Conservation (phyloP, 2,329 filamentous ascomycete species). For the Alternaria infectoria region DNA sequence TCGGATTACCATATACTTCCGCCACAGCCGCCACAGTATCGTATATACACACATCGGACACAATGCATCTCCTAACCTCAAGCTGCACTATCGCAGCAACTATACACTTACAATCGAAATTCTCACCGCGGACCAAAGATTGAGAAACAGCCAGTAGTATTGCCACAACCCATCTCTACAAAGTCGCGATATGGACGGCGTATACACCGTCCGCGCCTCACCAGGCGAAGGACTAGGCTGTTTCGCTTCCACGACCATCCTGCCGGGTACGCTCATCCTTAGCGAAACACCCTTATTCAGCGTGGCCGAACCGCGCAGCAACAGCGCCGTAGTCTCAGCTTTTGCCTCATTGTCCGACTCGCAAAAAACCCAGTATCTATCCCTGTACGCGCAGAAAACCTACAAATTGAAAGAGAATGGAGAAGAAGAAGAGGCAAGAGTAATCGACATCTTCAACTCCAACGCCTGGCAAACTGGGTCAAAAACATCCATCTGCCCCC, state of each 20-base stretch:
- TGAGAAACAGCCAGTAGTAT: neutral
- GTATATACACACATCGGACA: neutral
- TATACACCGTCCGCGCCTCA: conserved; percentile 27
- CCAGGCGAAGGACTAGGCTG: conserved; percentile 47
- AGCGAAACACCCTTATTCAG: conserved; percentile 45
- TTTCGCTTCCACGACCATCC: conserved; percentile 40
- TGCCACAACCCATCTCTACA: neutral
- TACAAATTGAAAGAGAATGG: neutral
- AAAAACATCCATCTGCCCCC: conserved; percentile 34
- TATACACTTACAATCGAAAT: neutral
- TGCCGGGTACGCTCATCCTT: conserved; percentile 45
- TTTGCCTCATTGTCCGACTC: conserved; percentile 9
- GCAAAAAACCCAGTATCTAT: conserved; percentile 22
- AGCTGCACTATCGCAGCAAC: neutral
- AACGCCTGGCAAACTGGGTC: conserved; percentile 28
- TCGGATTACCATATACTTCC: neutral
- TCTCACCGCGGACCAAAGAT: neutral
- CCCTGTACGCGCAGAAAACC: conserved; percentile 15
- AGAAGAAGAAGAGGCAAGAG: conserved; percentile 3
- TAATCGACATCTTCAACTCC: conserved; percentile 31
- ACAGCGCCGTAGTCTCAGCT: conserved; percentile 15
- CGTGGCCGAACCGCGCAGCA: conserved; percentile 31
- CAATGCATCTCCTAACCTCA: neutral
- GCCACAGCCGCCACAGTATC: neutral
- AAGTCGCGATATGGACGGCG: conserved; percentile 12